Percentiles rank a stretch among this genome's conserved stretches.
Conservation (phyloP, 2,329 filamentous ascomycete species). For the Fusarium concolor region DNA sequence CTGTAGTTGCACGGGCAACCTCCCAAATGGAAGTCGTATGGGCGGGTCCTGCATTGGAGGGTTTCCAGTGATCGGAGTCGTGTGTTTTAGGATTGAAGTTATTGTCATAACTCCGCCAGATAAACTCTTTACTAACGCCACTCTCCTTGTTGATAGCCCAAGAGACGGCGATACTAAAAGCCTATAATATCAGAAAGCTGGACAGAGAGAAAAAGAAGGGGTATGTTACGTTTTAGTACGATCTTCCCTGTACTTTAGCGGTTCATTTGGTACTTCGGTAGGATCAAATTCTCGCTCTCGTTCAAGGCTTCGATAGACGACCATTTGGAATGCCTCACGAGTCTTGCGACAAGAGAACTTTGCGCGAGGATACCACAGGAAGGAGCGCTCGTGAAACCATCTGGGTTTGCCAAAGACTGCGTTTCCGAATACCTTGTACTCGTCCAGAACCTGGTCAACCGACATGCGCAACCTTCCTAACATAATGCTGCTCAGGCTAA, state of each 20-base stretch:
- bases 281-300: background rate
- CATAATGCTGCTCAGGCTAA: background rate
- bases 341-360: constrained; percentile 7
- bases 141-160: background rate
- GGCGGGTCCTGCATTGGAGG: background rate
- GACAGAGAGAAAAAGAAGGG: too few relatives aligned
- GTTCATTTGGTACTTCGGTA: rapidly evolving
- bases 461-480: background rate
- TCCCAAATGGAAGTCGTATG: background rate
- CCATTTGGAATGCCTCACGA: rapidly evolving
- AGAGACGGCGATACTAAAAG: background rate
- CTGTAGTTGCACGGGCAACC: constrained; percentile 8
- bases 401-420: constrained; percentile 3
- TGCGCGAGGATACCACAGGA: background rate
- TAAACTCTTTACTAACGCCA: background rate
- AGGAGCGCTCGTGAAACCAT: constrained; percentile 2
- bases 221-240: background rate
- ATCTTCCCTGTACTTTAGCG: background rate
- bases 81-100: background rate
- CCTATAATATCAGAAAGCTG: too few relatives aligned
- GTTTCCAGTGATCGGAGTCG: background rate
- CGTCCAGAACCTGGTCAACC: background rate
- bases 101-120: constrained; percentile 1
- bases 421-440: background rate
- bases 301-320: rapidly evolving